Conservation (phyloP, 352 stramenopile species). For the Thraustochytrium striatum region DNA sequence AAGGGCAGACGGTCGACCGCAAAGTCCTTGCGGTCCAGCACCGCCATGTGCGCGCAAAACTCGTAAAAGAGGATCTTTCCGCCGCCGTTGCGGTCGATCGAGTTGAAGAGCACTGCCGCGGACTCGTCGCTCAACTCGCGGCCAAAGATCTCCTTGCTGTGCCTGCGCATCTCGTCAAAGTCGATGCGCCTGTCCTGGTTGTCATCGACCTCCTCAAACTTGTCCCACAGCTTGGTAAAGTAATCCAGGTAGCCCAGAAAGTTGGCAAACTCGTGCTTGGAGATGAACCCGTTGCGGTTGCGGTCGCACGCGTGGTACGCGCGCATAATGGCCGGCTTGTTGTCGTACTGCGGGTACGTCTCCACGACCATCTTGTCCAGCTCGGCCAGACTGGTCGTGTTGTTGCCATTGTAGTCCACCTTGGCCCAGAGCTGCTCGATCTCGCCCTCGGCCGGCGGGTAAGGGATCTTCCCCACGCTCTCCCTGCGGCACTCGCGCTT, state of each 20-base stretch:
- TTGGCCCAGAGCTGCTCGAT: slow-evolving; percentile 32
- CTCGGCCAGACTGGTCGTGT: slow-evolving; percentile 33
- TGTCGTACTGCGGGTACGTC: slow-evolving; percentile 48
- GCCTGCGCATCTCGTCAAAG: slow-evolving; percentile 45
- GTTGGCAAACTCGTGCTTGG: slow-evolving; percentile 44
- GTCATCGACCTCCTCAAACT: slow-evolving; percentile 41
- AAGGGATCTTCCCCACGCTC: slow-evolving; percentile 37
- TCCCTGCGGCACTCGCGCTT: not conserved
- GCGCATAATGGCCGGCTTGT: slow-evolving; percentile 48
- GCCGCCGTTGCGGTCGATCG: slow-evolving; percentile 38
- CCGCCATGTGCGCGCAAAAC: slow-evolving; percentile 46
- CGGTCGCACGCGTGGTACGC: slow-evolving; percentile 37
- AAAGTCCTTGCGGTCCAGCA: slow-evolving; percentile 44
- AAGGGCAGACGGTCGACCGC: slow-evolving; percentile 31
- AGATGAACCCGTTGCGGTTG: slow-evolving; percentile 48
- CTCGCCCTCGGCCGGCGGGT: slow-evolving; percentile 14
- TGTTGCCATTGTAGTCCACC: slow-evolving; percentile 48
- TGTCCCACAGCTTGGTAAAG: slow-evolving; percentile 42
- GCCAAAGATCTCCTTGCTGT: slow-evolving; percentile 47
- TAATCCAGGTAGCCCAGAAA: slow-evolving; percentile 47
- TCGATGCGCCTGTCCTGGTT: slow-evolving; percentile 31
- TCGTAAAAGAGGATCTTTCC: slow-evolving; percentile 48
- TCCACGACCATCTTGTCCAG: slow-evolving; percentile 46
- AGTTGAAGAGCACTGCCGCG: slow-evolving; percentile 40
- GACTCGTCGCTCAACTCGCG: slow-evolving; percentile 29